Evolutionary conservation across 2,329 filamentous ascomycete genomes (phyloP).

Genomic region (Scedosporium aurantiacum): DNA sequence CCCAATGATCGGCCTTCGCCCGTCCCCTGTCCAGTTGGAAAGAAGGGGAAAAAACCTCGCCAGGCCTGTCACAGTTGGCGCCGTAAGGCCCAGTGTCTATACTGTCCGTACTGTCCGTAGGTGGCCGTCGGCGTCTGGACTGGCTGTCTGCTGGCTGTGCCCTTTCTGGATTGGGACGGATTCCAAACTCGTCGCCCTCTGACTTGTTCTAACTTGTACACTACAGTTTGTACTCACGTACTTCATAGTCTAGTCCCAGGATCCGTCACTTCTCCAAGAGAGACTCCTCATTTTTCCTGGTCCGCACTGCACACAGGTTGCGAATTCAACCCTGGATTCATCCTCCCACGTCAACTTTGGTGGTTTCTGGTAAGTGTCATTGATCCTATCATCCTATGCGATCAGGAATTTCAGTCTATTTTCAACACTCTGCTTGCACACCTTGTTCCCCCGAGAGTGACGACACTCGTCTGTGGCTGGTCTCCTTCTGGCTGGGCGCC

Average conservation of each 20-base stretch:
- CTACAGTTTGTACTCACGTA: no score
- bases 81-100: not conserved
- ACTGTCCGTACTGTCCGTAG: not conserved
- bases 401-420: conserved; percentile 20
- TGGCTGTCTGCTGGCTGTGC: not conserved
- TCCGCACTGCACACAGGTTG: conserved; percentile 11
- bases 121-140: no score
- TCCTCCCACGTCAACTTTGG: conserved; percentile 19
- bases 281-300: conserved; percentile 8
- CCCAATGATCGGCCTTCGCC: no score
- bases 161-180: not conserved
- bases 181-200: conserved; percentile 1
- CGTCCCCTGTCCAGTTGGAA: no score
- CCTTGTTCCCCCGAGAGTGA: conserved; percentile 2
- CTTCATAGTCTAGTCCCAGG: not conserved
- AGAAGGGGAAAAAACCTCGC: not conserved
- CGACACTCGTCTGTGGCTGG: not conserved
- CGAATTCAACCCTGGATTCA: conserved; percentile 16
- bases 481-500: conserved; percentile 5
- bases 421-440: conserved; percentile 8
- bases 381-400: conserved; percentile 23
- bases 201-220: not conserved
- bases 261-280: not conserved
- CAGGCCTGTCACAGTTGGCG: not conserved
- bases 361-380: conserved; percentile 26